Evolutionary conservation across 805 yeast genomes (phyloP), one percentile per base, ranked within the genome.

Genomic region (Lipomyces yamanashiensis): DNA sequence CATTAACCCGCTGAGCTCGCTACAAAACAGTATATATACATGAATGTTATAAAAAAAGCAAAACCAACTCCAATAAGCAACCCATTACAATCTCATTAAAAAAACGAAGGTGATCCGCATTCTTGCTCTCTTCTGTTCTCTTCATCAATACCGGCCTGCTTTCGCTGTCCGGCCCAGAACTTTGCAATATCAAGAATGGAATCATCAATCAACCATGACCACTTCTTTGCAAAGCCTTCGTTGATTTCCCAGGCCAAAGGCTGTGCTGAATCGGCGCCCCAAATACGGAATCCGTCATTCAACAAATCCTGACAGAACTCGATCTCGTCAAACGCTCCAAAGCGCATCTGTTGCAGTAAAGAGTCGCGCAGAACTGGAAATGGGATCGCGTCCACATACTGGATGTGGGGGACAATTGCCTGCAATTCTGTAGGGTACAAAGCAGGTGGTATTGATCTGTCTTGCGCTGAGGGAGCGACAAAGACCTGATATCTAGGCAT

Each of bases 321-420:
- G 41, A 59, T 43, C 52, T 63, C 67, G 59, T 63, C 61, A 23
- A 59, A 48, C 12, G 56, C 28, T n/a, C 67, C 67, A 15, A 43
- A 13, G 10, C 55, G 57, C 33, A 63, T 37, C n/a, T 50, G 47
- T 36, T 41, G 28, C 41, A 63, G 58, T 21, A 63, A 47, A 23
- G 54, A 13, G 59, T 63, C 61, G 43, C 67, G 63, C 45, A 63
- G 40, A 5, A 44, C 19, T 28, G 58, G 36, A 21, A 63, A 63
- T 34, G 67, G 67, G 36, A 63, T 50, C 9, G 67, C 67, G 49
- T 63, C 67, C 9, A 63, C 55, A 39, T 63, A 63, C 23, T 63
- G 67, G 44, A 59, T 54, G 52, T 63, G 67, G 13, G 67, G 63
- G 5, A 63, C 44, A 5, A 49, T 15, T 34, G 61, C 63, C 33